Evolutionary conservation across 495 filamentous ascomycete species (phyloP).

Genomic region (Aspergillus kassunensis): DNA sequence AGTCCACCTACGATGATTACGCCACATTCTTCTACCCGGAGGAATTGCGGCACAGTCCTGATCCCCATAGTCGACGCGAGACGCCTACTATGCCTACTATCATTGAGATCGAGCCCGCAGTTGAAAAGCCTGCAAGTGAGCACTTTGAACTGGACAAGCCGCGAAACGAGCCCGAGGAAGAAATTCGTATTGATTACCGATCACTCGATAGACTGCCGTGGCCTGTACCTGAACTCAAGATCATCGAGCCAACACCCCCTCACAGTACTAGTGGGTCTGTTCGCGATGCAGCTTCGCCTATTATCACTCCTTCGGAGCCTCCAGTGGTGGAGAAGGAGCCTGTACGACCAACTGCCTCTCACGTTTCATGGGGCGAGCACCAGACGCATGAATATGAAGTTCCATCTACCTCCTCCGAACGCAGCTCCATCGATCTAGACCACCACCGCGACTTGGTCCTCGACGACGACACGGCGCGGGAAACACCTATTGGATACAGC

Average conservation of each 20-base stretch:
- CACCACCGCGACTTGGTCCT: not conserved
- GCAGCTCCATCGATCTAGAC: constrained; percentile 32
- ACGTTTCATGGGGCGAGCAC: constrained; percentile 59
- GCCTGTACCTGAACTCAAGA: constrained; percentile 43
- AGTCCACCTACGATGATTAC: constrained; percentile 36
- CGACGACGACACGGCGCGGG: constrained; percentile 21
- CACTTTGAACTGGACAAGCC: not conserved
- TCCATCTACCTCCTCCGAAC: constrained; percentile 49
- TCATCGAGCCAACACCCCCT: constrained; percentile 51
- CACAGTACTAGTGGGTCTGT: constrained; percentile 41
- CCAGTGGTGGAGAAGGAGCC: constrained; percentile 20
- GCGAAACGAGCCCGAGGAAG: not conserved
- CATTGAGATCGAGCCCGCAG: constrained; percentile 32
- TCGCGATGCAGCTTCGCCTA: constrained; percentile 29
- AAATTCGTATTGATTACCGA: not conserved
- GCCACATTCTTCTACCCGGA: constrained; percentile 42
- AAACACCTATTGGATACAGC: constrained; percentile 15
- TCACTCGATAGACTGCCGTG: constrained; percentile 38
- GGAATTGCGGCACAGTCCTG: constrained; percentile 30
- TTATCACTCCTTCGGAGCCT: constrained; percentile 17
- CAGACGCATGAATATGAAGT: constrained; percentile 58
- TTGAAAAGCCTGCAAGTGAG: constrained; percentile 6
- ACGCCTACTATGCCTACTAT: constrained; percentile 27
- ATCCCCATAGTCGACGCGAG: constrained; percentile 16
- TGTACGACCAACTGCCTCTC: constrained; percentile 39